Evolutionary conservation across 2,329 filamentous ascomycete genomes (phyloP).

Genomic region (Epichloe sp.): DNA sequence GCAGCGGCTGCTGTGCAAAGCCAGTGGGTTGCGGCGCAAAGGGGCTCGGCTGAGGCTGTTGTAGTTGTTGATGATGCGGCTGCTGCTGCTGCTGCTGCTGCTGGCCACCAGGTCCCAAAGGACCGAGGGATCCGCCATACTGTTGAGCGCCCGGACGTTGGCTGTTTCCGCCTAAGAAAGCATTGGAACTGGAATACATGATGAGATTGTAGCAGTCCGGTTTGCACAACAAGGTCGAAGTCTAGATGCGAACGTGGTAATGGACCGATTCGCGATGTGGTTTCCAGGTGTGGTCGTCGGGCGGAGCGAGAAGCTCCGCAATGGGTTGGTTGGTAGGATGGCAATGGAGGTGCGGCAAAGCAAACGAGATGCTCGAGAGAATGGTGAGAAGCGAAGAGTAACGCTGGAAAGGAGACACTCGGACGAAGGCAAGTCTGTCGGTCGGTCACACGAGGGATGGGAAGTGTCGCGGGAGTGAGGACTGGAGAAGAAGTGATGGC

Average conservation of each 20-base stretch:
- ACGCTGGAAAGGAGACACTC: not conserved
- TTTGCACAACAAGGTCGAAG: not conserved
- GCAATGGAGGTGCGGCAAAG: conserved; percentile 1
- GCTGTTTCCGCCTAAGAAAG: conserved; percentile 67
- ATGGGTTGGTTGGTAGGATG: not conserved
- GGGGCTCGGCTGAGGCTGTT: conserved; percentile 37
- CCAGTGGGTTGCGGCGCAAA: conserved; percentile 49
- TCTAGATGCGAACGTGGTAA: not conserved
- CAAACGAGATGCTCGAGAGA: not conserved
- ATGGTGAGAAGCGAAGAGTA: not conserved
- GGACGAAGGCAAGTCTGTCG: not conserved
- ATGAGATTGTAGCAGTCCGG: conserved; percentile 6
- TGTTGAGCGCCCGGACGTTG: conserved; percentile 55
- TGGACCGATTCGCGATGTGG: not conserved
- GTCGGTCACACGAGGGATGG: not conserved
- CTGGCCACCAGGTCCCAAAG: conserved; percentile 34
- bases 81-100: conserved; percentile 34
- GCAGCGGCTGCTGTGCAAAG: conserved; percentile 37
- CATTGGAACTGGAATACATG: conserved; percentile 89
- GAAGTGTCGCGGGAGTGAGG: not conserved
- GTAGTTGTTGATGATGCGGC: conserved; percentile 38
- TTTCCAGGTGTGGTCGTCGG: not conserved
- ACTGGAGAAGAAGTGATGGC: conserved; percentile 2
- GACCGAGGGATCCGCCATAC: conserved; percentile 27
- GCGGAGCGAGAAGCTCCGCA: conserved; percentile 4